These are phyloP conservation scores for Suillus plorans DNA, from an alignment of 768 basidiomycete genomes.

Conservation along the genomic window DNA sequence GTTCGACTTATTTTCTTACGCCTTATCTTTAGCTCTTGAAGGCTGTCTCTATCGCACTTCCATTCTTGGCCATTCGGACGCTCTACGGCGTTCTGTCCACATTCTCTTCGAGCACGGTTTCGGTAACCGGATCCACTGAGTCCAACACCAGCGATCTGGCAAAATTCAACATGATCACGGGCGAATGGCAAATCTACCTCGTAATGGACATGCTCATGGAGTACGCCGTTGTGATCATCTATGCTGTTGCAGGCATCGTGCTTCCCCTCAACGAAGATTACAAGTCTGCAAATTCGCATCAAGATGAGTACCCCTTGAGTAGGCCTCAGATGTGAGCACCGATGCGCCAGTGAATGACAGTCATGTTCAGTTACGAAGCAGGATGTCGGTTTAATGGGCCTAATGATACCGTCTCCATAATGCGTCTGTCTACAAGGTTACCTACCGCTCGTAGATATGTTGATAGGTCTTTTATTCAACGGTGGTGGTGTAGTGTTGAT, in stretches of 20 bases:
- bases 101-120: slow-evolving; percentile 45
- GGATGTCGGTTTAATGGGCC: background rate
- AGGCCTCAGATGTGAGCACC: slow-evolving; percentile 19
- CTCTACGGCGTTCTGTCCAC: slow-evolving; percentile 50
- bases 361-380: background rate
- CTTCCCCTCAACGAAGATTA: slow-evolving; percentile 21
- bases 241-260: slow-evolving; percentile 22
- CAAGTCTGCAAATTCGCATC: slow-evolving; percentile 12
- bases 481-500: background rate
- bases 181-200: slow-evolving; percentile 53
- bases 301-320: slow-evolving; percentile 28
- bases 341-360: background rate
- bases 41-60: slow-evolving; percentile 54
- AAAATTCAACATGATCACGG: slow-evolving; percentile 52
- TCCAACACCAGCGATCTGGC: slow-evolving; percentile 31
- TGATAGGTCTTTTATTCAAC: background rate
- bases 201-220: slow-evolving; percentile 58
- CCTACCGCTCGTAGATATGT: background rate
- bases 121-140: slow-evolving; percentile 27
- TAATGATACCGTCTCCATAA: background rate
- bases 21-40: slow-evolving; percentile 46
- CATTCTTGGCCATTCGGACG: slow-evolving; percentile 51
- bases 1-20: slow-evolving; percentile 10
- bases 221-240: slow-evolving; percentile 46
- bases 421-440: background rate